Percentiles rank a stretch among this genome's conserved stretches.
These are phyloP conservation scores for Naganishia sp. DNA, from an alignment of 1,284 basidiomycete genomes.

Conservation along the genomic window DNA sequence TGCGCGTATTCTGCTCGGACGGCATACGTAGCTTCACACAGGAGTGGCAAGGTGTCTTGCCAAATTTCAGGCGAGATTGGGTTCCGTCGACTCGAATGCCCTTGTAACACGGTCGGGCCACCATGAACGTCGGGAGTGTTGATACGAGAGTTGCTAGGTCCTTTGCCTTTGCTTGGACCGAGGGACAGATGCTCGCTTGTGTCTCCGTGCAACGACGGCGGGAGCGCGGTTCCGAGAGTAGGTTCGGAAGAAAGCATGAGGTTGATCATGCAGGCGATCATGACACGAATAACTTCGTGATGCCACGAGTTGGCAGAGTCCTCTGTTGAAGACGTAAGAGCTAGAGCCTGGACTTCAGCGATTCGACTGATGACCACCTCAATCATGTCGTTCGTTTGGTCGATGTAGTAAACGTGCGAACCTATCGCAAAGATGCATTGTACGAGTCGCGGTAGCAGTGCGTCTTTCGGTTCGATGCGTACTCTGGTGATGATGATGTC, in stretches of 20 bases:
- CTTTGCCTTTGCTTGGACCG: conserved; percentile 4
- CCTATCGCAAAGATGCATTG: conserved; percentile 75
- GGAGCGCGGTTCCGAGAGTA: conserved; percentile 35
- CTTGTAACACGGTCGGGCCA: neutral
- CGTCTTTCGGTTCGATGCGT: conserved; percentile 66
- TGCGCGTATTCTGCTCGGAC: conserved; percentile 74
- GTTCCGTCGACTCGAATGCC: conserved; percentile 59
- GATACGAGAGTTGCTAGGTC: conserved; percentile 14
- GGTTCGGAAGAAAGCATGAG: conserved; percentile 36
- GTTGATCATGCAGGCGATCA: conserved; percentile 53
- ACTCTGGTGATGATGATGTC: conserved; percentile 72
- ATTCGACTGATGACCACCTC: conserved; percentile 79
- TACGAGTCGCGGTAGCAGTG: conserved; percentile 69
- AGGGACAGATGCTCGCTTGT: neutral
- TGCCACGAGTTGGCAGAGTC: conserved; percentile 54
- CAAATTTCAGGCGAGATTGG: conserved; percentile 77
- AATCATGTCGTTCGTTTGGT: conserved; percentile 91
- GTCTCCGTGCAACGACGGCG: conserved; percentile 36
- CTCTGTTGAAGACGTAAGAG: conserved; percentile 55
- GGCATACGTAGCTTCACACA: conserved; percentile 72
- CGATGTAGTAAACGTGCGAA: conserved; percentile 90
- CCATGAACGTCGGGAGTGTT: conserved; percentile 8
- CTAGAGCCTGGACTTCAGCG: conserved; percentile 68
- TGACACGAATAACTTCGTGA: conserved; percentile 66
- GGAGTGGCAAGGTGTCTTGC: conserved; percentile 80